A percentile compares a stretch with the other conserved stretches of the same genome.
phyloP scores from a whole-genome alignment of 257 asterid genomes.

The Solanum phureja region DNA sequence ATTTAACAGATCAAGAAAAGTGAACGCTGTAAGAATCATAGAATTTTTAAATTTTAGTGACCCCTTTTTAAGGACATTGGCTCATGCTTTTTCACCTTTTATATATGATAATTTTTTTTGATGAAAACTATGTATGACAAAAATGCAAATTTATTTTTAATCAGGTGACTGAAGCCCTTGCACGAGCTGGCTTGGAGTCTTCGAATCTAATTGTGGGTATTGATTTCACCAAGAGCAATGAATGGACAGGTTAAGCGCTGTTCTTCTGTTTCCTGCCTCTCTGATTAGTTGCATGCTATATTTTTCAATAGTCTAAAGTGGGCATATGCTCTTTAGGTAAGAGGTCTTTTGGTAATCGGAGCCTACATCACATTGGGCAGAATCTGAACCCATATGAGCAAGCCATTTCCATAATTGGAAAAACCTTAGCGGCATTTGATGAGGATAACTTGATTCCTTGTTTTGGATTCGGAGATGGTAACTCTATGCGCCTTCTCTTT shows the following conservation, averaged over 20 bases:
- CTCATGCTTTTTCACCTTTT: neutral
- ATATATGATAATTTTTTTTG: neutral
- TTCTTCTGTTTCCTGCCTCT: neutral
- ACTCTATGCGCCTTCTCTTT: neutral
- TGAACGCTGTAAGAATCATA: neutral
- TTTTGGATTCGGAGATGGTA: constrained; percentile 97
- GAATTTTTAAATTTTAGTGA: neutral
- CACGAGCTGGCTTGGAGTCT: constrained; percentile 89
- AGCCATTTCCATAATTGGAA: constrained; percentile 85
- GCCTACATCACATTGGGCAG: constrained; percentile 74
- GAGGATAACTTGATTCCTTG: constrained; percentile 96
- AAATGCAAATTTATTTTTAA: constrained; percentile 1
- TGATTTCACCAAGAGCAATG: constrained; percentile 95
- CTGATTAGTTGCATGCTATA: neutral
- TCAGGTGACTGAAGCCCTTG: constrained; percentile 86
- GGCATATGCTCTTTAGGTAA: constrained; percentile 37
- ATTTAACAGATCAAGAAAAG: neutral
- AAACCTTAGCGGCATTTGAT: constrained; percentile 82
- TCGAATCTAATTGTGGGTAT: constrained; percentile 90
- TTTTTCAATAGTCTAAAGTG: constrained; percentile 14
- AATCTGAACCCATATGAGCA: constrained; percentile 76
- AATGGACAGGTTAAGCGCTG: constrained; percentile 75
- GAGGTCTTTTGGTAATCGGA: constrained; percentile 50
- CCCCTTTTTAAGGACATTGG: neutral
- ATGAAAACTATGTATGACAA: neutral